phyloP scores from a whole-genome alignment of 768 basidiomycete genomes.

The Termitomyces sp. region DNA sequence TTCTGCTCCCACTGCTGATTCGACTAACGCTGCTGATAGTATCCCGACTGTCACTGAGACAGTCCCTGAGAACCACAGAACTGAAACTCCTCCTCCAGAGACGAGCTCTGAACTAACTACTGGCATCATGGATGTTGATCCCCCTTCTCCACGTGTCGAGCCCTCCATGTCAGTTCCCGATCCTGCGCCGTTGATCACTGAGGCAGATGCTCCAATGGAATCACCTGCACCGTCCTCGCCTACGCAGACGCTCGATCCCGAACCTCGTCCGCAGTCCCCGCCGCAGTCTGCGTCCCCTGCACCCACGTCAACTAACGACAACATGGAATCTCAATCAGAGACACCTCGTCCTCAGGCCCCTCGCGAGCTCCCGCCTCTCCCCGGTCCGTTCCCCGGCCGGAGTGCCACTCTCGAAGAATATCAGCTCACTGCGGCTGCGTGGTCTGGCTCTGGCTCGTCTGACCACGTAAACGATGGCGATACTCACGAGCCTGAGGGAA shows the following conservation, averaged over 20 bases:
- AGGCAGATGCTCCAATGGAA: not conserved
- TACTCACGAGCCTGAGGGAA: not conserved
- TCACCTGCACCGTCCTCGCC: not conserved
- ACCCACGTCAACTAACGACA: not conserved
- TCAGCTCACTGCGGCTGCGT: constrained; percentile 6
- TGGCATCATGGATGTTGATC: not conserved
- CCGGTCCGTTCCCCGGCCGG: not conserved
- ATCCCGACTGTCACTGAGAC: not conserved
- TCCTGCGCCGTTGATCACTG: not conserved
- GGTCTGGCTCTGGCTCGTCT: constrained; percentile 5
- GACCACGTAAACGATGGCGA: not conserved
- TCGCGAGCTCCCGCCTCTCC: constrained; percentile 4
- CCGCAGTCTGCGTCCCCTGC: not conserved
- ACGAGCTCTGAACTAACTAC: not conserved
- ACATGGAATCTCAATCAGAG: not conserved
- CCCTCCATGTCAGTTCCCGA: not conserved
- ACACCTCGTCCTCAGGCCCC: not conserved
- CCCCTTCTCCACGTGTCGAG: not conserved
- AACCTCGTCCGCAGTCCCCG: not conserved
- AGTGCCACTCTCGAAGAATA: constrained; percentile 2
- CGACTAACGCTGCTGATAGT: not conserved
- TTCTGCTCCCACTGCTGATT: not conserved
- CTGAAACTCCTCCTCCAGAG: not conserved
- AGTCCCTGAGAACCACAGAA: not conserved
- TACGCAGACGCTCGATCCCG: not conserved